These are phyloP conservation scores for Spizellomyces punctatus DNA, from an alignment of 192 early-diverging fungal species.

Conservation along the genomic window DNA sequence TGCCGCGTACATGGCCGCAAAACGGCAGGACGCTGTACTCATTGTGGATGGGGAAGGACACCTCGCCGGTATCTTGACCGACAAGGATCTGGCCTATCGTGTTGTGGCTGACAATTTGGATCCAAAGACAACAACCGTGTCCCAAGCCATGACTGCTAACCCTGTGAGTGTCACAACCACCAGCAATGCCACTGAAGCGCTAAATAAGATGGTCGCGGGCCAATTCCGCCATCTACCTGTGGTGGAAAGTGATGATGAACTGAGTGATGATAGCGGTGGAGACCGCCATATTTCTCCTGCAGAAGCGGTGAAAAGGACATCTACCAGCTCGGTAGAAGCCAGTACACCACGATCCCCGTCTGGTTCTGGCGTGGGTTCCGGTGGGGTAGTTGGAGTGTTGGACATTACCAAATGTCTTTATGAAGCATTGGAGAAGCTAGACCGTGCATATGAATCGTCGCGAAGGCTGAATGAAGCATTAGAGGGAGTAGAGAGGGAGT, in stretches of 20 bases:
- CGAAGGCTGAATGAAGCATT: constrained; percentile 68
- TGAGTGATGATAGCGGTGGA: constrained; percentile 29
- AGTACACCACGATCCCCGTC: neutral
- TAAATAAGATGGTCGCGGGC: constrained; percentile 51
- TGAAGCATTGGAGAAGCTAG: constrained; percentile 51
- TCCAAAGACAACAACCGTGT: constrained; percentile 58
- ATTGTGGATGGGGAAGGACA: constrained; percentile 93
- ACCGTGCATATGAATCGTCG: constrained; percentile 61
- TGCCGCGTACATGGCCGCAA: constrained; percentile 86
- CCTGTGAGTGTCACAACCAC: constrained; percentile 82
- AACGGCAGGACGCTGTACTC: constrained; percentile 92
- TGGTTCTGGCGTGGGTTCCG: neutral
- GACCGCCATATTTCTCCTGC: constrained; percentile 1
- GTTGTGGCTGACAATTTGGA: constrained; percentile 79
- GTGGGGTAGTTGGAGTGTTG: constrained; percentile 49
- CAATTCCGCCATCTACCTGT: constrained; percentile 56
- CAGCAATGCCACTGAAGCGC: constrained; percentile 45
- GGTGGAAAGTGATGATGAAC: constrained; percentile 42
- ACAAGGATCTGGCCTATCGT: constrained; percentile 95
- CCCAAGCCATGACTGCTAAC: constrained; percentile 88
- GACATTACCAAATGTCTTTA: constrained; percentile 58
- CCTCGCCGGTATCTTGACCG: constrained; percentile 94
- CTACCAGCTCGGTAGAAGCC: neutral
- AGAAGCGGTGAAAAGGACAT: neutral
- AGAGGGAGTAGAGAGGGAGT: constrained; percentile 50